phyloP scores from a whole-genome alignment of 2,329 filamentous ascomycete species.

The Fusarium musae region DNA sequence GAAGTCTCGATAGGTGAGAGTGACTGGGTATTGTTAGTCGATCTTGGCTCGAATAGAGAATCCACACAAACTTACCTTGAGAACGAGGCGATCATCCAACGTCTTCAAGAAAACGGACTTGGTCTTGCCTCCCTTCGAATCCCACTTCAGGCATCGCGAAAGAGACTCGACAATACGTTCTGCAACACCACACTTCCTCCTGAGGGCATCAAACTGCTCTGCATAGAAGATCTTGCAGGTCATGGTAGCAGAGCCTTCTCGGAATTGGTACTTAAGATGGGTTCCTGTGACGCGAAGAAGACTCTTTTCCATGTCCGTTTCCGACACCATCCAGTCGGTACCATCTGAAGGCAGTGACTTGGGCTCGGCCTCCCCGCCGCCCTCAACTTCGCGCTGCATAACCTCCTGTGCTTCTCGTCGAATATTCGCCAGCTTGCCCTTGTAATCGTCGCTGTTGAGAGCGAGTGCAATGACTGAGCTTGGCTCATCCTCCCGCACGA shows the following conservation, averaged over 20 bases:
- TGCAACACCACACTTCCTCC: slow-evolving; percentile 90
- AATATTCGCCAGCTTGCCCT: slow-evolving; percentile 78
- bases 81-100: slow-evolving; percentile 89
- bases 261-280: slow-evolving; percentile 95
- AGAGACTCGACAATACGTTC: slow-evolving; percentile 96
- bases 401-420: slow-evolving; percentile 61
- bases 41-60: background rate
- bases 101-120: slow-evolving; percentile 98
- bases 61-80: slow-evolving; percentile 67
- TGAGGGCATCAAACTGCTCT: slow-evolving; percentile 94
- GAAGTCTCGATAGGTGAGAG: slow-evolving; percentile 91
- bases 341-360: slow-evolving; percentile 51
- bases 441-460: slow-evolving; percentile 87
- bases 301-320: slow-evolving; percentile 85
- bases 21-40: slow-evolving; percentile 63
- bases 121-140: slow-evolving; percentile 97
- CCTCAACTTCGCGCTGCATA: slow-evolving; percentile 52
- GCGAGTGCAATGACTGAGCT: slow-evolving; percentile 96
- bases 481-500: slow-evolving; percentile 96
- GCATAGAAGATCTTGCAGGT: slow-evolving; percentile 99
- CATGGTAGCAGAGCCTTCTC: slow-evolving; percentile 92
- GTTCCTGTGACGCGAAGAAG: slow-evolving; percentile 86
- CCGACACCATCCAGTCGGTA: slow-evolving; percentile 59
- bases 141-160: slow-evolving; percentile 96
- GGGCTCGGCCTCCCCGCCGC: slow-evolving; percentile 43